Base-by-base conservation (phyloP, 1,284 basidiomycete genomes). In the Apiotrichum gamsii region DNA sequence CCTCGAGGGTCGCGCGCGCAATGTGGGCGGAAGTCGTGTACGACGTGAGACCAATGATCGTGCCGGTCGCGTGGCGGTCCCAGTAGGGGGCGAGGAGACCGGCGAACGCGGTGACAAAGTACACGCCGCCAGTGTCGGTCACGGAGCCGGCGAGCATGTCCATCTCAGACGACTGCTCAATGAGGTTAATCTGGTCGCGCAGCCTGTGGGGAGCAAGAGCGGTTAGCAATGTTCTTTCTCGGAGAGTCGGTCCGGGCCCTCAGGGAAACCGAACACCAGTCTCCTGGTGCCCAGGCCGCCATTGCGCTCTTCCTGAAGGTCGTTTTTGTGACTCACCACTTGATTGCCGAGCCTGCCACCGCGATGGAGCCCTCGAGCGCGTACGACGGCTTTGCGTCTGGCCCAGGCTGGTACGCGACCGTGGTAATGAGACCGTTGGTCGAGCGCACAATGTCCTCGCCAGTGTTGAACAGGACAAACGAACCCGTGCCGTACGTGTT, bases 401-500 rank as follows among this genome's bases (percentile, higher is more conserved):
- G 81, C 8, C 93, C 90, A 31, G 90, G 80, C 72, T 93, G 87
- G 74, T 90, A 98, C n/a, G 87, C 94, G 45, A 95, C 56, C 6
- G 94, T 97, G 54, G 85, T 90, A 60, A 97, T 75, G 48, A 97
- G 73, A 3, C 94, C 94, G 62, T 95, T 85, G 28, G 76, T 77
- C 62, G 90, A 94, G 62, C 83, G 77, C 10, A 96, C 85, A 33
- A 90, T 83, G 36, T 94, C 84, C 15, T 76, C 77, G 1, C 94
- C 94, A 0, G 94, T 97, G 51, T 72, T 72, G 79, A 96, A 96
- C 20, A 98, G 76, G 53, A 97, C 76, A 77, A 98, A 98, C 25
- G 90, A 90, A 37, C 94, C 94, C 0, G 94, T 98, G 19, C 93
- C 90, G 61, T 90, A 94, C 3, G 90, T 95, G 71, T 88, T 91